Conservation (phyloP, 1,284 basidiomycete species). For the Vanrija sp. region DNA sequence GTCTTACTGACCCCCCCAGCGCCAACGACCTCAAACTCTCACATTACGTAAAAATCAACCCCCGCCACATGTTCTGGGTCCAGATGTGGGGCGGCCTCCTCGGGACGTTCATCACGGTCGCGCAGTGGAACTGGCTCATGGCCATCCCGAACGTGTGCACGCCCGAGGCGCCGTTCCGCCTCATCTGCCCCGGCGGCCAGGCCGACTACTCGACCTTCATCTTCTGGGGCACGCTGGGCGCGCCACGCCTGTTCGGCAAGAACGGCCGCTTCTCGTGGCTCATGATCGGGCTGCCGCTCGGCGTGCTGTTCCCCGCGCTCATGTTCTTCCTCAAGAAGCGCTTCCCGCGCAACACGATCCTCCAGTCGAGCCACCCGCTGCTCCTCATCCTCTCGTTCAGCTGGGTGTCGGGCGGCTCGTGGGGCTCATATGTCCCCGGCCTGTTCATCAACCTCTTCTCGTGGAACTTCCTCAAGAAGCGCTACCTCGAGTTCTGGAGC, state of each 20-base stretch:
- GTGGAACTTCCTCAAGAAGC: not conserved
- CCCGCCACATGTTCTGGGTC: not conserved
- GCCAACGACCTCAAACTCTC: not conserved
- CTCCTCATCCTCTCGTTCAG: not conserved
- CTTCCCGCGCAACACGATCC: not conserved
- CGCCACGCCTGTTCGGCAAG: not conserved
- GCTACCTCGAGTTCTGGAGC: conserved; percentile 1
- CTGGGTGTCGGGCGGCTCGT: not conserved
- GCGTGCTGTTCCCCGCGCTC: not conserved
- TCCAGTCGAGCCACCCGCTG: not conserved
- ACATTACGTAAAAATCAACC: not conserved
- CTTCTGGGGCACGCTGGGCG: not conserved
- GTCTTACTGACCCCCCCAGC: too few relatives aligned
- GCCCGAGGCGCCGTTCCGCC: not conserved
- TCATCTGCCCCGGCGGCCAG: not conserved
- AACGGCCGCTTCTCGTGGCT: not conserved
- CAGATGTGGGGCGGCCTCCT: not conserved
- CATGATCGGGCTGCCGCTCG: not conserved
- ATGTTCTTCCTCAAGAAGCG: not conserved
- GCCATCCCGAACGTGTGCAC: not conserved
- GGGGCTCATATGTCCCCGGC: not conserved
- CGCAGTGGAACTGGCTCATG: not conserved
- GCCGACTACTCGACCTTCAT: not conserved
- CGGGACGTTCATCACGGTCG: not conserved
- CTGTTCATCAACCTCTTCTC: not conserved